Evolutionary conservation across 805 yeast species (phyloP).

Genomic region (Candida vaughaniae): DNA sequence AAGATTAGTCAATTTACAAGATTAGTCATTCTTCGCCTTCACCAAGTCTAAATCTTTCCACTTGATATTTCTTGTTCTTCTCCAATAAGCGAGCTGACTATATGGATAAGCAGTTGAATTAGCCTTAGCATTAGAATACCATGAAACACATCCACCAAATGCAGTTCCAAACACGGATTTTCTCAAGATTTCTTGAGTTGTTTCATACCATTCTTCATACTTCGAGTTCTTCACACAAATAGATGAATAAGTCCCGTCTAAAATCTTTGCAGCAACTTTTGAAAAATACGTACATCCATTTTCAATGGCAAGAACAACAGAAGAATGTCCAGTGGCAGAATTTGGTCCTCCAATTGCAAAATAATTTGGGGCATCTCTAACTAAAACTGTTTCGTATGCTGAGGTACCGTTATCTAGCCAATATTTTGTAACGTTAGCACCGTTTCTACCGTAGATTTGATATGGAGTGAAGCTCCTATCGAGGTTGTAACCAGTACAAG

Average conservation of each 20-base stretch:
- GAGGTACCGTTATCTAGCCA: slow-evolving; percentile 32
- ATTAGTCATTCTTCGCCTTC: slow-evolving; percentile 5
- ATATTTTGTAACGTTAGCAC: slow-evolving; percentile 18
- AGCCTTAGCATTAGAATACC: slow-evolving; percentile 31
- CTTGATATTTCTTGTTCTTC: slow-evolving; percentile 23
- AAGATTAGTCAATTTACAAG: too few relatives aligned
- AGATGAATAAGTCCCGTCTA: slow-evolving; percentile 27
- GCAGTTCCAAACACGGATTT: slow-evolving; percentile 35
- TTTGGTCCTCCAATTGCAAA: slow-evolving; percentile 41
- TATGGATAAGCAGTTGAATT: slow-evolving; percentile 38
- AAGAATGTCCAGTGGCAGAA: slow-evolving; percentile 42
- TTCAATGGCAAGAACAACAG: slow-evolving; percentile 40
- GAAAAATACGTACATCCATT: slow-evolving; percentile 26
- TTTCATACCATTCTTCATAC: slow-evolving; percentile 34
- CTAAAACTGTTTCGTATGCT: slow-evolving; percentile 36
- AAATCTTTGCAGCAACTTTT: slow-evolving; percentile 23
- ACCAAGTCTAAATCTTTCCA: slow-evolving; percentile 21
- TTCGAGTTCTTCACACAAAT: slow-evolving; percentile 29
- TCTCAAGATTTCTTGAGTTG: slow-evolving; percentile 24
- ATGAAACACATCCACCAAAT: slow-evolving; percentile 42
- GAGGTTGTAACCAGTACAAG: slow-evolving; percentile 42
- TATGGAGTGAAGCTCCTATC: slow-evolving; percentile 16
- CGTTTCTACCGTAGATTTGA: slow-evolving; percentile 26
- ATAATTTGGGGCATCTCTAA: slow-evolving; percentile 34
- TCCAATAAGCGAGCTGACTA: slow-evolving; percentile 33